Conservation (phyloP, 2,329 filamentous ascomycete species). For the Penicillium occitanis region DNA sequence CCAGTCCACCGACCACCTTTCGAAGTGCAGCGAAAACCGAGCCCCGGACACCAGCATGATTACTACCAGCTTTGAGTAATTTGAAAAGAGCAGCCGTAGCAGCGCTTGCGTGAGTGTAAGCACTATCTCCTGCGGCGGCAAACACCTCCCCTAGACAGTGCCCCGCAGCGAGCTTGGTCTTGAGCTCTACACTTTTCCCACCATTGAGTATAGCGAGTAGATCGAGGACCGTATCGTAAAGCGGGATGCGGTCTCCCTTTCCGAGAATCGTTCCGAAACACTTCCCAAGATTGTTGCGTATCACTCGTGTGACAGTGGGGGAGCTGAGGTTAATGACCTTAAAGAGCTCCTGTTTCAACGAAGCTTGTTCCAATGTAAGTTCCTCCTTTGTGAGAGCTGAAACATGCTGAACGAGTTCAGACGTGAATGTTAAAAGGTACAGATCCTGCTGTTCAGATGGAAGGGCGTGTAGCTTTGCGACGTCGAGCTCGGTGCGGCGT, state of each 20-base stretch:
- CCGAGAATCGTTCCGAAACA: conserved; percentile 80
- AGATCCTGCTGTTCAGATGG: conserved; percentile 95
- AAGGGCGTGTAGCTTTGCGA: conserved; percentile 82
- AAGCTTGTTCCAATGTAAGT: conserved; percentile 83
- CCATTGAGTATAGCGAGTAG: conserved; percentile 70
- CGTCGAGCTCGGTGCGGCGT: conserved; percentile 68
- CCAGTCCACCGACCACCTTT: conserved; percentile 74
- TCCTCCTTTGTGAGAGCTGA: conserved; percentile 68
- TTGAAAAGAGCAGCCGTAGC: conserved; percentile 72
- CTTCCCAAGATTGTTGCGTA: conserved; percentile 83
- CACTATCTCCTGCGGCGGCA: conserved; percentile 89
- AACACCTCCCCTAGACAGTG: conserved; percentile 87
- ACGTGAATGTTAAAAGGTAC: conserved; percentile 85
- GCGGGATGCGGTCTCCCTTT: conserved; percentile 82
- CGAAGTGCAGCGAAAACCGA: conserved; percentile 72
- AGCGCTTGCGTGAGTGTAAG: conserved; percentile 76
- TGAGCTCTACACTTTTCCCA: conserved; percentile 72
- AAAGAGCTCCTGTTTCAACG: conserved; percentile 90
- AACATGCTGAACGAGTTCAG: conserved; percentile 78
- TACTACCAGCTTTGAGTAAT: conserved; percentile 74
- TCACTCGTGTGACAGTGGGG: conserved; percentile 80
- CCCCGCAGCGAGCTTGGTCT: conserved; percentile 81
- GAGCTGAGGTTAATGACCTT: conserved; percentile 82
- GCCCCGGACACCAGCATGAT: conserved; percentile 77
- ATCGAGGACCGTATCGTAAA: conserved; percentile 94